Base-by-base conservation (phyloP, 1,284 basidiomycete genomes). In the Filobasidium uniguttulatum region DNA sequence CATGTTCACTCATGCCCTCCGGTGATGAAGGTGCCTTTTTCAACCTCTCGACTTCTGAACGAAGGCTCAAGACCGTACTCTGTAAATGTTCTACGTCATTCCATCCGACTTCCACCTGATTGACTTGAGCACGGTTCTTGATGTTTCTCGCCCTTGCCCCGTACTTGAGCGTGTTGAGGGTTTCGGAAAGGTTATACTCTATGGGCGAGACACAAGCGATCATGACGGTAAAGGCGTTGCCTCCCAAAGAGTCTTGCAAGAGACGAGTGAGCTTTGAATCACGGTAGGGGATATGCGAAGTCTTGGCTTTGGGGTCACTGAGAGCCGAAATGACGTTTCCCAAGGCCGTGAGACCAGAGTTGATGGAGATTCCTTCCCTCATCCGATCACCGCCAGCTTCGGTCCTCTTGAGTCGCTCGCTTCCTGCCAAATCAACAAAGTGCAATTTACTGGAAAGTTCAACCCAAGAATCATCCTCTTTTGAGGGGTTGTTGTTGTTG, bases 291-390 rank as follows among this genome's bases (percentile, higher is more conserved):
- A 98, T 77, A 70, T 98, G 90, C 12, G 60, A 60, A 7, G 52
- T 35, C 25, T 61, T 57, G 5, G 70, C 65, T 59, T 74, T 73
- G 9, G 93, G 91, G 68, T 98, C 93, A n/a, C 89, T 89, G 7
- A 98, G 81, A 0, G 90, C 89, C 54, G 91, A 96, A 57, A 98
- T 98, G 61, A 98, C 93, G 68, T 98, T 98, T 49, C 93, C 93
- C 14, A 98, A 76, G 8, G 94, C 94, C 44, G 94, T 79, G 29
- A 98, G 78, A 54, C 94, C 94, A 54, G 88, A 87, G 73, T 98
- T 97, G 74, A 97, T 93, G 36, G 86, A 88, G 52, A 93, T 93
- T 23, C 91, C 90, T 71, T 98, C 91, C 69, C 90, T 96, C 70
- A 91, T 86, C 55, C 93, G 82, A 56, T 96, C 93, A 4, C 93